Conservation (phyloP, 2,329 filamentous ascomycete genomes). For the Diplodia sapinea region DNA sequence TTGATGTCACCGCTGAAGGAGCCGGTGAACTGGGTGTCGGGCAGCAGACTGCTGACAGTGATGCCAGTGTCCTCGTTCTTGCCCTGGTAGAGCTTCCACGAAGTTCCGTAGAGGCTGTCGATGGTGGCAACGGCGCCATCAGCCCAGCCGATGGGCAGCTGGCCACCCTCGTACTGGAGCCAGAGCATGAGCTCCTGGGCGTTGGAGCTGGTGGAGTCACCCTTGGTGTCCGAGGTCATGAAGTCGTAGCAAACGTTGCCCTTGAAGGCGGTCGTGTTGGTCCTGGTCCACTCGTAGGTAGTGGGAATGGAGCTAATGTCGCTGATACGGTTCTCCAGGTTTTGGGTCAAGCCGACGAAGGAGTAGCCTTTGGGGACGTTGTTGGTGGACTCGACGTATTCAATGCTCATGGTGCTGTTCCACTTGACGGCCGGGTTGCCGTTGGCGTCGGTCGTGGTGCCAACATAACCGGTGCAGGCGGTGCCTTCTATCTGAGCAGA, state of each 20-base stretch:
- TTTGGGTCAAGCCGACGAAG: slow-evolving; percentile 53
- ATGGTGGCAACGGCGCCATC: slow-evolving; percentile 44
- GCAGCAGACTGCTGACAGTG: slow-evolving; percentile 50
- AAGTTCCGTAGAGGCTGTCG: slow-evolving; percentile 29
- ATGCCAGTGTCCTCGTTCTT: slow-evolving; percentile 52
- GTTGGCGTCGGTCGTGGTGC: slow-evolving; percentile 38
- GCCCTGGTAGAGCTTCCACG: slow-evolving; percentile 53
- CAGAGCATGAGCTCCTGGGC: slow-evolving; percentile 55
- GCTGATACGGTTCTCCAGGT: slow-evolving; percentile 49
- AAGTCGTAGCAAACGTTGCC: slow-evolving; percentile 54
- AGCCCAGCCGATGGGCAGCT: slow-evolving; percentile 53
- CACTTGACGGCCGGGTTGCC: slow-evolving; percentile 48
- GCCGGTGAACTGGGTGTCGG: slow-evolving; percentile 48
- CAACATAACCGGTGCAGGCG: slow-evolving; percentile 50
- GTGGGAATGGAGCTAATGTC: slow-evolving; percentile 50
- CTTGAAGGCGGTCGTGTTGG: slow-evolving; percentile 16
- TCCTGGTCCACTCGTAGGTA: slow-evolving; percentile 48
- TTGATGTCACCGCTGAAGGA: slow-evolving; percentile 50
- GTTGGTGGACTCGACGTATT: slow-evolving; percentile 41
- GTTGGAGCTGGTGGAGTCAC: slow-evolving; percentile 49
- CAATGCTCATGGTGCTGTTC: slow-evolving; percentile 50
- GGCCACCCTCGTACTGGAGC: slow-evolving; percentile 51
- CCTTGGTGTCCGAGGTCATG: slow-evolving; percentile 52
- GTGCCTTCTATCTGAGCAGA: slow-evolving; percentile 48
- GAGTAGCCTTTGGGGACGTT: slow-evolving; percentile 54